Percentiles rank a stretch among this genome's conserved stretches.
Evolutionary conservation across 495 filamentous ascomycete species (phyloP).

Genomic region (Peziza echinospora): DNA sequence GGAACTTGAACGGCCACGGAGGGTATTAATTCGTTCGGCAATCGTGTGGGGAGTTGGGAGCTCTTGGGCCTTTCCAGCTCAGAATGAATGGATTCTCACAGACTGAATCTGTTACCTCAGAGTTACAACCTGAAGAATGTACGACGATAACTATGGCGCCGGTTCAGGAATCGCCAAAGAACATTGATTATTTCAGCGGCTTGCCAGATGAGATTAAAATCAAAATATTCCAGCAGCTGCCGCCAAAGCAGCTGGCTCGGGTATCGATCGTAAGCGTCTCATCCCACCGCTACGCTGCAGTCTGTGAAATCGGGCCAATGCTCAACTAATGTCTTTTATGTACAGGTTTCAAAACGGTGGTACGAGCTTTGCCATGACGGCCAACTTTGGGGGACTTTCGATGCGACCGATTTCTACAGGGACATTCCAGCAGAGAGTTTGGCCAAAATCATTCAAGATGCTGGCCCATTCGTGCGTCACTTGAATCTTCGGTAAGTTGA

Average conservation of each 20-base stretch:
- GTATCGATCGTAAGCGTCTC: conserved; percentile 33
- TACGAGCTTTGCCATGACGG: conserved; percentile 81
- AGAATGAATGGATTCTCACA: no score
- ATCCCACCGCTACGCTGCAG: no score
- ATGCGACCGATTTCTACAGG: conserved; percentile 68
- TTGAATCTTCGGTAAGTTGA: conserved; percentile 55
- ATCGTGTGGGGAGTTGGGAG: neutral
- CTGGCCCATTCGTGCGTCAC: conserved; percentile 75
- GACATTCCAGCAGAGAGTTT: conserved; percentile 67
- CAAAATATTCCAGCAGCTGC: conserved; percentile 51
- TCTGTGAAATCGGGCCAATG: neutral
- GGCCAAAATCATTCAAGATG: conserved; percentile 61
- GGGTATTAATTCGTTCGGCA: no score
- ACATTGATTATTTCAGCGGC: neutral
- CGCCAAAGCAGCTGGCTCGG: conserved; percentile 63
- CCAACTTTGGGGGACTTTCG: conserved; percentile 70
- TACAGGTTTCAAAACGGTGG: conserved; percentile 51
- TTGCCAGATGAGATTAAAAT: conserved; percentile 45
- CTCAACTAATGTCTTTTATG: neutral
- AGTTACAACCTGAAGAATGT: no score
- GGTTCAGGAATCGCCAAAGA: no score
- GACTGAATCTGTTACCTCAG: no score
- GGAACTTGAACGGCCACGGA: no score
- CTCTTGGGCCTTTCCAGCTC: neutral
- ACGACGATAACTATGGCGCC: no score